Conservation (phyloP, 495 filamentous ascomycete species). For the Aspergillus campestris region DNA sequence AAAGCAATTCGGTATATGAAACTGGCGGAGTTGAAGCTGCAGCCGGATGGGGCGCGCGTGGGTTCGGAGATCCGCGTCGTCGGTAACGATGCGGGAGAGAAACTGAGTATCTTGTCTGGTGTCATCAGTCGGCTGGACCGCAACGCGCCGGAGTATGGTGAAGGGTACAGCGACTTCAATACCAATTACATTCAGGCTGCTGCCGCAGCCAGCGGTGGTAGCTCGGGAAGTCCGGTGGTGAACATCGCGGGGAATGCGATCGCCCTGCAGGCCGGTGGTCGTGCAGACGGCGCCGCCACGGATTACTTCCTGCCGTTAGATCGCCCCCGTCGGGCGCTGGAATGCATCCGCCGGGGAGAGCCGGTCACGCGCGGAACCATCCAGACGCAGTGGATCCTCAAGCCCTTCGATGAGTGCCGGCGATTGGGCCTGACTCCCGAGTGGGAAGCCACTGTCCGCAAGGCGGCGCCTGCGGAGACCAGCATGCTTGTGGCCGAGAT, state of each 20-base stretch:
- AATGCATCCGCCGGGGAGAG: conserved; percentile 69
- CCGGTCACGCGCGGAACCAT: conserved; percentile 87
- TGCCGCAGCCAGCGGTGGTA: conserved; percentile 90
- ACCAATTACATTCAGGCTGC: conserved; percentile 99
- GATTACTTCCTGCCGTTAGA: conserved; percentile 97
- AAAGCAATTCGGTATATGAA: conserved; percentile 95
- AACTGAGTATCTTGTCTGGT: conserved; percentile 94
- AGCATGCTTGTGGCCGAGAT: conserved; percentile 97
- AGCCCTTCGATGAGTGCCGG: conserved; percentile 95
- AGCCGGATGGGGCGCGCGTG: conserved; percentile 84
- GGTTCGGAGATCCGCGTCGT: conserved; percentile 93
- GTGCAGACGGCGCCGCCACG: conserved; percentile 89
- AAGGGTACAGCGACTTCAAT: conserved; percentile 98
- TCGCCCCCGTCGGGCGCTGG: conserved; percentile 74
- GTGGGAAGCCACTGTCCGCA: conserved; percentile 77
- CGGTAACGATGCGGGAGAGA: conserved; percentile 97
- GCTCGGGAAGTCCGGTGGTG: conserved; percentile 94
- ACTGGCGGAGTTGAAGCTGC: conserved; percentile 65
- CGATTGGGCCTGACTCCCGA: conserved; percentile 75
- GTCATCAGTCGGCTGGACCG: conserved; percentile 93
- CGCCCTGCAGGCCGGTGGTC: conserved; percentile 87
- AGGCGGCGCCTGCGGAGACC: conserved; percentile 82
- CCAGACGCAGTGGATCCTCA: conserved; percentile 93
- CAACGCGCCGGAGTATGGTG: conserved; percentile 96
- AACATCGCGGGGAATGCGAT: conserved; percentile 91